phyloP scores from a whole-genome alignment of 164 flowering plant genomes.

The Macadamia integrifolia region DNA sequence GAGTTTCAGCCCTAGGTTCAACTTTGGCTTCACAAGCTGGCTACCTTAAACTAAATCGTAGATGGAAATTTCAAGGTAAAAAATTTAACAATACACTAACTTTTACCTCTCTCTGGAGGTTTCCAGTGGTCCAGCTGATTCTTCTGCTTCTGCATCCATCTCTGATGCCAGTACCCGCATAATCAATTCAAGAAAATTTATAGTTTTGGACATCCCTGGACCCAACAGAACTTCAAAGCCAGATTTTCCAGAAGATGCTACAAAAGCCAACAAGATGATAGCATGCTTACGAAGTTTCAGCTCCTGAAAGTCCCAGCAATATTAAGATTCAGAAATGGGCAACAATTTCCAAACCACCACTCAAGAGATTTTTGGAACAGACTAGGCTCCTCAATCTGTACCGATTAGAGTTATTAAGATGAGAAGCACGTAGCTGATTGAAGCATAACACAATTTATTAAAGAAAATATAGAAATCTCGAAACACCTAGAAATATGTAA shows the following conservation, averaged over 20 bases:
- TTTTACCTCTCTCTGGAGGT: conserved; percentile 57
- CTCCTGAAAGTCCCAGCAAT: conserved; percentile 48
- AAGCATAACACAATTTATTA: too few species aligned
- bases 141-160: conserved; percentile 45
- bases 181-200: conserved; percentile 52
- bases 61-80: background rate
- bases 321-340: background rate
- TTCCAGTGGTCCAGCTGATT: conserved; percentile 28
- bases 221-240: conserved; percentile 57
- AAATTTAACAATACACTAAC: background rate
- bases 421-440: too few species aligned
- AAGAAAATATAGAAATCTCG: too few species aligned
- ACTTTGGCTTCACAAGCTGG: too few species aligned
- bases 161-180: conserved; percentile 56
- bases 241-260: conserved; percentile 70
- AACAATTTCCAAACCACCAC: too few species aligned
- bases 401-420: too few species aligned
- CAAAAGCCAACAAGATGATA: conserved; percentile 60
- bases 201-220: conserved; percentile 28
- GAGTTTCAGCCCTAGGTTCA: too few species aligned
- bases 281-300: conserved; percentile 60
- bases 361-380: too few species aligned
- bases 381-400: too few species aligned
- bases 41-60: too few species aligned
- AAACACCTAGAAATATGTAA: too few species aligned